Base-by-base conservation (phyloP, 129 eudicot genomes). In the Tagetes patula region DNA sequence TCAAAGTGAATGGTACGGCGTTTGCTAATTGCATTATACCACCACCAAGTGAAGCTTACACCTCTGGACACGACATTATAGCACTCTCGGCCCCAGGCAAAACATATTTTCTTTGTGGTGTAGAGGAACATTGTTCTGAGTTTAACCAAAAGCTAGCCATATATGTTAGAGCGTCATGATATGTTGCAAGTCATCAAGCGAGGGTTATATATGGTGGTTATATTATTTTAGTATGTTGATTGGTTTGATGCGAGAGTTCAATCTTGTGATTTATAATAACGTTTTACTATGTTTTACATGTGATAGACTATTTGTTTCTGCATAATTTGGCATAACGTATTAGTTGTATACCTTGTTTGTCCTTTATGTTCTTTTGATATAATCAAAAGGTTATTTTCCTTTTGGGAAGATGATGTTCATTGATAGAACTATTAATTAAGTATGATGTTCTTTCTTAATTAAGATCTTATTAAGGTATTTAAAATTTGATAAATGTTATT, bases 51-150 rank as follows among this genome's bases (percentile, higher is more conserved):
- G 7, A 43, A 42, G 76, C 78, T 33, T 60, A 52, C 65, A 33
- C 58, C 8, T 74, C 79, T 3, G 81, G 87, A 2, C 81, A 79
- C 31, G 87, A 83, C 62, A 13, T 79, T 7, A 5, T 83, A 33
- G 54, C 64, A 20, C 72, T 83, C 8, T 2, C 38, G 41, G 20
- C 40, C 48, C 46, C 81, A 0, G 81, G 87, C 3, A 58, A 83
- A 30, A 50, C 58, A 6, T 79, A 79, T 79, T 83, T 74, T 67
- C 48, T 83, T 79, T 83, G 87, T 36, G 87, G 81, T 8, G 72
- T 65, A 4, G 52, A 0, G 37, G 62, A 66, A 1, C 87, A 83
- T 60, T 79, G 87, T 74, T 30, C 81, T 32, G 71, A 36, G 0
- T 69, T 2, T 6, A 59, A 75, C 9, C 84, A 79, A 46, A 83